Base-by-base conservation (phyloP, 2,329 filamentous ascomycete genomes). In the Clonostachys solani region DNA sequence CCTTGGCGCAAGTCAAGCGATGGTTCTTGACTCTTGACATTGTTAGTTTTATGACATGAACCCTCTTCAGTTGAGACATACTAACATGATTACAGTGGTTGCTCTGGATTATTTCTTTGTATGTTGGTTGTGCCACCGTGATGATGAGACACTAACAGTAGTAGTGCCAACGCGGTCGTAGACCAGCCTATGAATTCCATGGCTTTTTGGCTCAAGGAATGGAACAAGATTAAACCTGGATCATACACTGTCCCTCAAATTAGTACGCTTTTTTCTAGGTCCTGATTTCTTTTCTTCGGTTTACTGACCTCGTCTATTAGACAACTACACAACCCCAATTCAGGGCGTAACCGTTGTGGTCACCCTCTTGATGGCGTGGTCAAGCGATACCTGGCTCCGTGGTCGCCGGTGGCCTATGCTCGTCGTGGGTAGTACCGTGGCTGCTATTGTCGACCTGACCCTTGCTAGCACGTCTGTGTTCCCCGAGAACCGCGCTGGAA, bases 1-100 rank as follows among this genome's bases (percentile, higher is more conserved):
- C 52, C 4, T 51, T 48, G n/a, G 44, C 47, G 8, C 55, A 59
- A 55, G 50, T 60, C 8, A 53, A 47, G 36, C 50, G 57, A 5
- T 50, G 59, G 2, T 58, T 59, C 46, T 52, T 57, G 55, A 56
- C 55, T 58, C 47, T 38, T 9, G 23, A 46, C 35, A 40, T 46
- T 40, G 42, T 43, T 15, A 13, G 42, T 43, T 23, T n/a, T 13
- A 13, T 12, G 6, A 12, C 6, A n/a, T 41, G 15, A 18, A 12
- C 16, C 12, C 4, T 7, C 8, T 10, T 42, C 6, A 18, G 23
- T 8, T 33, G 33, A 34, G 23, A 33, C 9, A 4, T 12, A 29
- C 36, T 38, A 38, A 38, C 36, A n/a, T n/a, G 2, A 3, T 43
- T 43, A 15, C 12, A 43, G 42, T 46, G 44, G 44, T 40, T 46